phyloP scores from a whole-genome alignment of 2,329 filamentous ascomycete genomes.

The Fusarium guadeloupense region DNA sequence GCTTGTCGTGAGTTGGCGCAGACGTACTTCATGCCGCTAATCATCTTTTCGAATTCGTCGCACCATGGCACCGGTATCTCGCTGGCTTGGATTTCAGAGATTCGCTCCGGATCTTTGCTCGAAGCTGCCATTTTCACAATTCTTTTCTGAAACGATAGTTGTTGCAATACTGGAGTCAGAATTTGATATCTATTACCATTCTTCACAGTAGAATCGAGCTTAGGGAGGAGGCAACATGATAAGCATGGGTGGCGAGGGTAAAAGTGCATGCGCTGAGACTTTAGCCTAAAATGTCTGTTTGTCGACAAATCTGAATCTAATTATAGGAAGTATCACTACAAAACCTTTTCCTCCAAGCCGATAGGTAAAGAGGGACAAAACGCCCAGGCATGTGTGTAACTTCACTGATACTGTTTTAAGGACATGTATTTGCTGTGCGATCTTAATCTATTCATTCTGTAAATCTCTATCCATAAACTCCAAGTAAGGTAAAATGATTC shows the following conservation, averaged over 20 bases:
- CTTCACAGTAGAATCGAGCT: background rate
- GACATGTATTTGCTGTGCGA: too few relatives aligned
- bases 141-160: background rate
- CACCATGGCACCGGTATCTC: constrained; percentile 12
- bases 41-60: constrained; percentile 22
- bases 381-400: too few relatives aligned
- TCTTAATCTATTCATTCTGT: too few relatives aligned
- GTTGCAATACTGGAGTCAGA: background rate
- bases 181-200: background rate
- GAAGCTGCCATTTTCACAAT: background rate
- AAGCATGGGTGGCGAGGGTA: background rate
- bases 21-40: constrained; percentile 17
- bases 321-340: too few relatives aligned
- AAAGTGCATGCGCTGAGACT: too few relatives aligned
- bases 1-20: fast-evolving
- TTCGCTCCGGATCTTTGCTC: background rate
- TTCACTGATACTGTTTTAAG: too few relatives aligned
- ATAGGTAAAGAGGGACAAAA: too few relatives aligned
- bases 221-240: background rate
- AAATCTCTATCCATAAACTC: too few relatives aligned
- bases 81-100: constrained; percentile 2
- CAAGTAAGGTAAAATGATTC: too few relatives aligned
- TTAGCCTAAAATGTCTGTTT: too few relatives aligned
- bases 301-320: too few relatives aligned
- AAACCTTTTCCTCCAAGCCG: too few relatives aligned